Evolutionary conservation across 768 basidiomycete species (phyloP).

Genomic region (Myochromella boudieri): DNA sequence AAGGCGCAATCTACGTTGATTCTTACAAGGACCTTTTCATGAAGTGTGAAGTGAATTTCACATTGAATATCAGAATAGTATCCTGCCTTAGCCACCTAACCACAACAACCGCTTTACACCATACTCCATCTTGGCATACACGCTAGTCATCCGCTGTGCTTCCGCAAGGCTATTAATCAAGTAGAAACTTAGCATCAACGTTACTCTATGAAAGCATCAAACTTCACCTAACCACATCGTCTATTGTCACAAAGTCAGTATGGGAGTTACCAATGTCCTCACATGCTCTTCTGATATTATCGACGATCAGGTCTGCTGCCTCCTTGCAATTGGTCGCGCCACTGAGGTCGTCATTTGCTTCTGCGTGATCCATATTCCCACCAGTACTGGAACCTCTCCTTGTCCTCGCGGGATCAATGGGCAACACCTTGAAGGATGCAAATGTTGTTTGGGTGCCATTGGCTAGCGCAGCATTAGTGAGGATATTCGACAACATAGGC

Average conservation of each 20-base stretch:
- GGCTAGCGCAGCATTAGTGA: conserved; percentile 30
- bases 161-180: conserved; percentile 60
- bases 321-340: conserved; percentile 72
- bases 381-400: conserved; percentile 47
- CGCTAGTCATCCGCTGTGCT: conserved; percentile 80
- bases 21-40: too few species aligned
- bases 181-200: conserved; percentile 11
- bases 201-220: conserved; percentile 8
- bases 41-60: too few species aligned
- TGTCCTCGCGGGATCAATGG: conserved; percentile 61
- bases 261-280: conserved; percentile 52
- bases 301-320: conserved; percentile 74
- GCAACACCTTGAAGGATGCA: conserved; percentile 80
- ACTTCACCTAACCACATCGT: conserved; percentile 79
- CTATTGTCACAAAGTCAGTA: conserved; percentile 53
- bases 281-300: conserved; percentile 68
- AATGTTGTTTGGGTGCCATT: conserved; percentile 43
- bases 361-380: conserved; percentile 41
- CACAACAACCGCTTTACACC: conserved; percentile 88
- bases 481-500: conserved; percentile 32
- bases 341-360: conserved; percentile 60
- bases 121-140: conserved; percentile 93
- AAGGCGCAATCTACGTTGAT: too few species aligned
- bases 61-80: too few species aligned
- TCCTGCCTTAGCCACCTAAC: conserved; percentile 78